Evolutionary conservation across 2,329 filamentous ascomycete genomes (phyloP).

Genomic region (Microcyclospora pomicola): DNA sequence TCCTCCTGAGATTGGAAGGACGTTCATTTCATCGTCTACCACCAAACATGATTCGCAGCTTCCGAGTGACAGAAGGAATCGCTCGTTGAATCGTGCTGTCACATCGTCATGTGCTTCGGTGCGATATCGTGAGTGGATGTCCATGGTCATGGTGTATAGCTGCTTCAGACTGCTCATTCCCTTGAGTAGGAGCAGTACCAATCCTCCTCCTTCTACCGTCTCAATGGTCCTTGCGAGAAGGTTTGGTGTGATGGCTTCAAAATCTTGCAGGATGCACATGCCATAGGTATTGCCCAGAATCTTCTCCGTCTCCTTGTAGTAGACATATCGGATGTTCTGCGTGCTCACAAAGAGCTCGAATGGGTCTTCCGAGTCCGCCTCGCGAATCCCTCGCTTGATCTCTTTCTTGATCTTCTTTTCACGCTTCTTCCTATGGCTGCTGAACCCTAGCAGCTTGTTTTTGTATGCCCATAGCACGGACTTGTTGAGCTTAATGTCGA

Average conservation of each 20-base stretch:
- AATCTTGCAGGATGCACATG: slow-evolving; percentile 97
- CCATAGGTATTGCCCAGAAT: slow-evolving; percentile 96
- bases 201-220: slow-evolving; percentile 88
- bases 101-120: slow-evolving; percentile 95
- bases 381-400: slow-evolving; percentile 84
- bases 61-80: slow-evolving; percentile 90
- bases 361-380: slow-evolving; percentile 82
- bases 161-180: slow-evolving; percentile 96
- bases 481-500: slow-evolving; percentile 89
- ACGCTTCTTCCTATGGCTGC: slow-evolving; percentile 92
- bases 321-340: slow-evolving; percentile 95
- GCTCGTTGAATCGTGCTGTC: slow-evolving; percentile 90
- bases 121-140: slow-evolving; percentile 88
- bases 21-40: slow-evolving; percentile 94
- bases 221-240: slow-evolving; percentile 87
- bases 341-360: slow-evolving; percentile 96
- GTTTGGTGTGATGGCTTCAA: slow-evolving; percentile 96
- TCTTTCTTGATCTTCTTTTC: slow-evolving; percentile 98
- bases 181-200: slow-evolving; percentile 83
- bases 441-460: slow-evolving; percentile 90
- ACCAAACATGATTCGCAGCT: slow-evolving; percentile 89
- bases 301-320: slow-evolving; percentile 99
- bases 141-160: slow-evolving; percentile 93
- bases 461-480: slow-evolving; percentile 98
- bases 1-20: slow-evolving; percentile 88